Base-by-base conservation (phyloP, 2,329 filamentous ascomycete genomes). In the Epichloe sibirici region DNA sequence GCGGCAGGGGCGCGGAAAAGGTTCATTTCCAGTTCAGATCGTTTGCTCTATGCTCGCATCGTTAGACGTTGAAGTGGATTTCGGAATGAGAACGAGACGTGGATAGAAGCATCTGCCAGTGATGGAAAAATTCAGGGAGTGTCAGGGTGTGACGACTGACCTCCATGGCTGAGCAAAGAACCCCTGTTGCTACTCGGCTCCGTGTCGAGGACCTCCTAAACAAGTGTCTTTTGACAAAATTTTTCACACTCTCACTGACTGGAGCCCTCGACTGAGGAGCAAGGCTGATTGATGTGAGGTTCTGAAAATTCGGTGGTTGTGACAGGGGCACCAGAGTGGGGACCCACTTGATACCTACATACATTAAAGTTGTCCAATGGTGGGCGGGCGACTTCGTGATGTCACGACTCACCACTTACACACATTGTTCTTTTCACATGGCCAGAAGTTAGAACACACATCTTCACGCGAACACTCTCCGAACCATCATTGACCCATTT, bases 1-100 rank as follows among this genome's bases (percentile, higher is more conserved):
- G 63, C 66, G 55, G 90, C 75, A 25, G 90, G 90, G 46, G 90
- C 88, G 58, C 84, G 82, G 67, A 95, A 88, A 49, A 80, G 64
- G 57, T 71, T 73, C 78, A 81, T 82, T 46, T 72, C 68, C 25
- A 64, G 52, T 45, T 61, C 58, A 42, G 61, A 57, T 56, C 58
- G 53, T 40, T 56, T 55, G 56, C 42, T 38, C 53, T 55, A 34
- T 13, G 13, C n/a, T 34, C 45, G 7, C 40, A 53, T 38, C 23
- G 4, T 35, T 13, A 48, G 40, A 42, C 21, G 35, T 17, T 44
- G 17, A 5, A 13, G 23, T 4, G 17, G 15, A 47, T 23, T 17
- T 5, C 13, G 17, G 21, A 12, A 35, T 4, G 31, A 28, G 17
- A 37, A 17, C 21, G 21, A 38, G 15, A 47, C n/a, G 34, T 12